These are phyloP conservation scores for Agrocybe pediades DNA, from an alignment of 768 basidiomycete species.

Conservation along the genomic window DNA sequence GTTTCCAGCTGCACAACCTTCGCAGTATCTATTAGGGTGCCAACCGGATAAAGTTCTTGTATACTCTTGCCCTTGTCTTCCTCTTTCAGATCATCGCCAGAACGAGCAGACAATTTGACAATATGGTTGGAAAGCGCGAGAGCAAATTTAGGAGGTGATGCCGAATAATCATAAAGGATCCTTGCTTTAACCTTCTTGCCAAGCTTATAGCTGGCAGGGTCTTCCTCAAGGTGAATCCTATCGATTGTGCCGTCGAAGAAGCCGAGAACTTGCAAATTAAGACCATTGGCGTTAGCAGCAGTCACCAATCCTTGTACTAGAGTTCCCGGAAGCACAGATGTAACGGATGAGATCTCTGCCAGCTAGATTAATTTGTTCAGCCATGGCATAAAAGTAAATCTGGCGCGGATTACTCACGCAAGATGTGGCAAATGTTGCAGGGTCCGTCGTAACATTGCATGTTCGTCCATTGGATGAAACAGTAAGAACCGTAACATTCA, in stretches of 20 bases:
- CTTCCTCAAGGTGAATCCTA: constrained; percentile 67
- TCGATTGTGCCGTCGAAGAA: constrained; percentile 93
- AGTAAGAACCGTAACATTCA: constrained; percentile 68
- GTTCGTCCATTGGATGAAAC: constrained; percentile 78
- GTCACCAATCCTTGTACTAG: constrained; percentile 85
- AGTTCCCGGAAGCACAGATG: constrained; percentile 84
- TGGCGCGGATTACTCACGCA: constrained; percentile 52
- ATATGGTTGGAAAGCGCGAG: constrained; percentile 77
- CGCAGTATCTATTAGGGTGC: constrained; percentile 68
- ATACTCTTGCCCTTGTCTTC: constrained; percentile 30
- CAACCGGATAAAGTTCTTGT: constrained; percentile 69
- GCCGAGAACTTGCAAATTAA: constrained; percentile 87
- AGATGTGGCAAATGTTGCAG: constrained; percentile 47
- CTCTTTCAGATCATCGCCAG: constrained; percentile 20
- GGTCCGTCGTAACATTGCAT: constrained; percentile 66
- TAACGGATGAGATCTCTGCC: constrained; percentile 75
- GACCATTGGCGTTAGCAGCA: constrained; percentile 66
- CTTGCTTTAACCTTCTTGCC: constrained; percentile 83
- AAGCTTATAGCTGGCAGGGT: constrained; percentile 51
- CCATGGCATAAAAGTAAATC: not conserved
- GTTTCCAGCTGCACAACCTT: constrained; percentile 74
- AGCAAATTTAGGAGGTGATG: constrained; percentile 82
- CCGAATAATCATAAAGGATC: constrained; percentile 78
- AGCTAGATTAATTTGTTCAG: constrained; percentile 41
- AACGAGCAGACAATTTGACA: constrained; percentile 50